Percentiles rank a stretch among this genome's conserved stretches.
These are phyloP conservation scores for Akebia trifoliata DNA, from an alignment of 164 flowering plant genomes.

Conservation along the genomic window DNA sequence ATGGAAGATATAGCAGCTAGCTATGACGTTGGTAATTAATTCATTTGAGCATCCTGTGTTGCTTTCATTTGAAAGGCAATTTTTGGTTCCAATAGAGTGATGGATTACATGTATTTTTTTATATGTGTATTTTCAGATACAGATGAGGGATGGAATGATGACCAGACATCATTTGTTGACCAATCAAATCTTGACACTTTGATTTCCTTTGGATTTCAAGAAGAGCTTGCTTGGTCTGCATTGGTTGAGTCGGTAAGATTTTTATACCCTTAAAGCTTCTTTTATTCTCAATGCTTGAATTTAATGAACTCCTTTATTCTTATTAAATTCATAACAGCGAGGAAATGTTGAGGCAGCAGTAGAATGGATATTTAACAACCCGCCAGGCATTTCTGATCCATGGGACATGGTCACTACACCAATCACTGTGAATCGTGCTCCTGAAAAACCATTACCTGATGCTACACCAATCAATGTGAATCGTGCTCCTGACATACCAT, in stretches of 20 bases:
- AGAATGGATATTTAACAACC: conserved; percentile 87
- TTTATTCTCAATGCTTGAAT: neutral
- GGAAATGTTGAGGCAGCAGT: conserved; percentile 93
- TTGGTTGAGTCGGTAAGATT: conserved; percentile 67
- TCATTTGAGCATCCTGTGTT: no score
- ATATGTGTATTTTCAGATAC: conserved; percentile 70
- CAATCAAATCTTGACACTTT: conserved; percentile 69
- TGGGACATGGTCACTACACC: conserved; percentile 62
- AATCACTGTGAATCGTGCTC: conserved; percentile 25
- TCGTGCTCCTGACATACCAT: conserved; percentile 35
- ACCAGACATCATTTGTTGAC: conserved; percentile 37
- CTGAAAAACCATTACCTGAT: no score
- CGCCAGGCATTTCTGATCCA: conserved; percentile 45
- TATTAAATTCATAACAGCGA: conserved; percentile 42
- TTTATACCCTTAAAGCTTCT: neutral
- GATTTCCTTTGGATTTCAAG: conserved; percentile 85
- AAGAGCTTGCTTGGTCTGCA: conserved; percentile 73
- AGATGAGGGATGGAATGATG: conserved; percentile 63
- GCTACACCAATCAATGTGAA: no score
- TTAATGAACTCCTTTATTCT: neutral
- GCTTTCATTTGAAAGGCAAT: neutral
- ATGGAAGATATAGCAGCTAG: no score
- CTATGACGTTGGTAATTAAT: no score
- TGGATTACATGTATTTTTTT: neutral
- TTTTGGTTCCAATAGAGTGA: neutral